Percentiles rank a stretch among this genome's conserved stretches.
phyloP scores from a whole-genome alignment of 352 stramenopile species.

The Phytopythium vexans region DNA sequence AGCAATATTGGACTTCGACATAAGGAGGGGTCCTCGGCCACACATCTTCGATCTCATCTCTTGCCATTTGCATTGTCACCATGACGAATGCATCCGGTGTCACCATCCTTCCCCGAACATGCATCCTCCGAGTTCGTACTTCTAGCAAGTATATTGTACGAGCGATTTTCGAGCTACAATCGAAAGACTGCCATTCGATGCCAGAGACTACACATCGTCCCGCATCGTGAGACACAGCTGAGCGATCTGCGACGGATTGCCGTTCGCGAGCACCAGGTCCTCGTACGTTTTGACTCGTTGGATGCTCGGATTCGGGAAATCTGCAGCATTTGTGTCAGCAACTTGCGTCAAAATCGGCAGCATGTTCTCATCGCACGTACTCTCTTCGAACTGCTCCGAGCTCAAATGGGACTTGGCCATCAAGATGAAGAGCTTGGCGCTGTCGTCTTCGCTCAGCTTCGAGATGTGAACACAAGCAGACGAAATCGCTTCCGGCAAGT shows the following conservation, averaged over 20 bases:
- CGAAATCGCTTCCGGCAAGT: no score
- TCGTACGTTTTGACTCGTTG: slow-evolving; percentile 26
- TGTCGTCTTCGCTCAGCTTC: slow-evolving; percentile 33
- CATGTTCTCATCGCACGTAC: slow-evolving; percentile 21
- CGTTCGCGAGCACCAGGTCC: slow-evolving; percentile 18
- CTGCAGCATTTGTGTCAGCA: slow-evolving; percentile 1
- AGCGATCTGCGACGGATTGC: slow-evolving; percentile 30
- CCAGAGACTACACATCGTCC: no score
- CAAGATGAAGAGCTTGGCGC: slow-evolving; percentile 45
- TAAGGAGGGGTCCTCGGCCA: no score
- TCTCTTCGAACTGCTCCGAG: slow-evolving; percentile 27
- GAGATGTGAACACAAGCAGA: slow-evolving; percentile 18
- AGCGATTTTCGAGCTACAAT: no score
- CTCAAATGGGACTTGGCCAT: slow-evolving; percentile 36
- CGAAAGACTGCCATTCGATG: no score
- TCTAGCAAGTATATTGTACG: no score
- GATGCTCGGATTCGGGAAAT: slow-evolving; percentile 24
- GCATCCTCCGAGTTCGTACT: no score
- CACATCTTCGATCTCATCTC: no score
- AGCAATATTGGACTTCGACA: no score
- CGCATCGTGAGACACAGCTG: slow-evolving; percentile 7
- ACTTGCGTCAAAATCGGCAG: background rate
- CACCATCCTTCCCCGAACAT: no score
- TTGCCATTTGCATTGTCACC: no score
- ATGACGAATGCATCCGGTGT: no score